phyloP scores from a whole-genome alignment of 2,329 filamentous ascomycete species.

The Trichocomaceae sp. region DNA sequence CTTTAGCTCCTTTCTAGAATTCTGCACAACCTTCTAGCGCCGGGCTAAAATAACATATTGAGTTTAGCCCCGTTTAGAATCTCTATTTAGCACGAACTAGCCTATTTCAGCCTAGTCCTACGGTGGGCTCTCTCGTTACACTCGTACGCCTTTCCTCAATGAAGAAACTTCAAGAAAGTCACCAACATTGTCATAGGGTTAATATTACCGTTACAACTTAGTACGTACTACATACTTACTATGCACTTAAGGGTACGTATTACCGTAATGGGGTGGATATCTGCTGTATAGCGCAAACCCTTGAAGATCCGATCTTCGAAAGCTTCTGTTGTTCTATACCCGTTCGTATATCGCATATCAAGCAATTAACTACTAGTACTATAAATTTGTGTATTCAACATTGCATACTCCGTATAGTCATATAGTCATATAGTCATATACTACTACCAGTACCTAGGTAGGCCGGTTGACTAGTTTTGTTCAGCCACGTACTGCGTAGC shows the following conservation, averaged over 20 bases:
- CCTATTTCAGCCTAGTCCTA: not conserved
- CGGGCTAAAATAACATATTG: not conserved
- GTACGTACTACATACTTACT: too few species aligned
- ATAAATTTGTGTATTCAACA: too few species aligned
- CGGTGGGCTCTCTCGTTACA: too few species aligned
- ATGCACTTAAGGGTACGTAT: too few species aligned
- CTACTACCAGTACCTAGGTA: too few species aligned
- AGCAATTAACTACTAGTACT: too few species aligned
- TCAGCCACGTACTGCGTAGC: too few species aligned
- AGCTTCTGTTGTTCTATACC: not conserved
- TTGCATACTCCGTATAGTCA: not conserved
- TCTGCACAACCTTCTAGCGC: not conserved
- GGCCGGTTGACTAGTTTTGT: too few species aligned
- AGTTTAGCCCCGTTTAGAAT: not conserved
- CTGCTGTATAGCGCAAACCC: too few species aligned
- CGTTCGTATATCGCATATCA: too few species aligned
- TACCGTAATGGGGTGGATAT: not conserved
- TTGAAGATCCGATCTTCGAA: not conserved
- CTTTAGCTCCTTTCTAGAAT: not conserved
- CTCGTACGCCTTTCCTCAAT: not conserved
- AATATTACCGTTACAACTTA: too few species aligned
- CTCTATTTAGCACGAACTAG: not conserved
- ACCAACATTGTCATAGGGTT: not conserved
- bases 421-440: too few species aligned
- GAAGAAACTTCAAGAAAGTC: not conserved